Evolutionary conservation across 2,329 filamentous ascomycete genomes (phyloP).

Genomic region (Epichloe festucae): DNA sequence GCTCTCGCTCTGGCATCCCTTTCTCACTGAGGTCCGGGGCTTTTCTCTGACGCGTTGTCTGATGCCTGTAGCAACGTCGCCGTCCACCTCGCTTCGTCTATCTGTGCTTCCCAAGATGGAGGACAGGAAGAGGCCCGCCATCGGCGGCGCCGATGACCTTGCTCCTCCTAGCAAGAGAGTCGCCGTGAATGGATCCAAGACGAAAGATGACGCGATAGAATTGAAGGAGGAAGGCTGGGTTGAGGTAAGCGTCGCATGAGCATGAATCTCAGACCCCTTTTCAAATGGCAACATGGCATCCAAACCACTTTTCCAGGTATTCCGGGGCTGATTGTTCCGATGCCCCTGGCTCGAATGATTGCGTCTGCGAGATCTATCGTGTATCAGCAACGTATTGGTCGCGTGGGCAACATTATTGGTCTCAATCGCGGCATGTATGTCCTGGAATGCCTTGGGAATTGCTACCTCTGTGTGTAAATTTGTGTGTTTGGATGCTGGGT

Average conservation of each 20-base stretch:
- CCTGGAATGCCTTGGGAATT: not conserved
- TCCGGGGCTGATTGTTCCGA: not conserved
- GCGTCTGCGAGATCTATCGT: slow-evolving; percentile 2
- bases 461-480: not conserved
- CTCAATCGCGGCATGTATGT: not conserved
- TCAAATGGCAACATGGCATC: slow-evolving; percentile 4
- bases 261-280: slow-evolving; percentile 12
- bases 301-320: slow-evolving; percentile 2
- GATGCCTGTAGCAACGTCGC: slow-evolving; percentile 76
- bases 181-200: slow-evolving; percentile 65
- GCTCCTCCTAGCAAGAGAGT: slow-evolving; percentile 85
- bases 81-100: slow-evolving; percentile 58
- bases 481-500: not conserved
- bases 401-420: not conserved
- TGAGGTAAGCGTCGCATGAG: slow-evolving; percentile 45
- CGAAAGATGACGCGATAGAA: slow-evolving; percentile 41
- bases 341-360: not conserved
- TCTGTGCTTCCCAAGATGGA: slow-evolving; percentile 92
- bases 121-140: slow-evolving; percentile 93
- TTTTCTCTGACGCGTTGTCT: slow-evolving; percentile 36
- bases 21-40: slow-evolving; percentile 28
- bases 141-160: slow-evolving; percentile 66
- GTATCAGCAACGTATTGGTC: not conserved
- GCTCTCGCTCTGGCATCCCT: slow-evolving; percentile 15
- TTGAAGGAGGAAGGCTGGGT: slow-evolving; percentile 49